phyloP scores from a whole-genome alignment of 2,329 filamentous ascomycete genomes.

The Arthrinium phaeospermum region DNA sequence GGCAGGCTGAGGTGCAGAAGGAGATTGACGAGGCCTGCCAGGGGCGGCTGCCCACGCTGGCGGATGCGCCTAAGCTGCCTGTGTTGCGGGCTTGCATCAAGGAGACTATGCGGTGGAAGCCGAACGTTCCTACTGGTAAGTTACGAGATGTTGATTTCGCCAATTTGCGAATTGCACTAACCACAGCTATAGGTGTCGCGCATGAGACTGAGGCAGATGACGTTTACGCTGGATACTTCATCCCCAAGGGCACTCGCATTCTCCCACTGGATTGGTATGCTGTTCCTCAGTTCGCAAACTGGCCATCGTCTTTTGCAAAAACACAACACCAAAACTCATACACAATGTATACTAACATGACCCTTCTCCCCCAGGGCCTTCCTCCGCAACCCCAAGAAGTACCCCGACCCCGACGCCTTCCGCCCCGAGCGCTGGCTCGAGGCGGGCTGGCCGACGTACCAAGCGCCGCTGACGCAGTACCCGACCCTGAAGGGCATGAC shows the following conservation, averaged over 20 bases:
- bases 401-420: constrained; percentile 56
- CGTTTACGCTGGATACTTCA: constrained; percentile 54
- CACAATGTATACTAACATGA: constrained; percentile 13
- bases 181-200: constrained; percentile 46
- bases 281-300: no score
- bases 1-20: constrained; percentile 50
- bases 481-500: constrained; percentile 59
- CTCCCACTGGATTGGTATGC: constrained; percentile 47
- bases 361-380: constrained; percentile 47
- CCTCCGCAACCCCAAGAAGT: constrained; percentile 55
- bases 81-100: constrained; percentile 53
- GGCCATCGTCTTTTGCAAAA: background rate
- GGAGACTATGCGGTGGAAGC: constrained; percentile 50
- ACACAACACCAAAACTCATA: background rate
- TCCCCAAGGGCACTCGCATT: constrained; percentile 53
- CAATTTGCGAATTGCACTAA: constrained; percentile 21
- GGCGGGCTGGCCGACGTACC: constrained; percentile 55
- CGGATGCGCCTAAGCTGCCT: constrained; percentile 48
- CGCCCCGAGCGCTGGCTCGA: constrained; percentile 60
- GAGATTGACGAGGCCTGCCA: constrained; percentile 51
- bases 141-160: constrained; percentile 22
- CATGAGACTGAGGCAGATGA: constrained; percentile 57
- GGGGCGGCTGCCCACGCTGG: constrained; percentile 48
- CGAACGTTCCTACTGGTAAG: constrained; percentile 49
- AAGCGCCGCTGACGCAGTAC: constrained; percentile 54